Base-by-base conservation (phyloP, 345 rosid species). In the Populus ilicifolia region DNA sequence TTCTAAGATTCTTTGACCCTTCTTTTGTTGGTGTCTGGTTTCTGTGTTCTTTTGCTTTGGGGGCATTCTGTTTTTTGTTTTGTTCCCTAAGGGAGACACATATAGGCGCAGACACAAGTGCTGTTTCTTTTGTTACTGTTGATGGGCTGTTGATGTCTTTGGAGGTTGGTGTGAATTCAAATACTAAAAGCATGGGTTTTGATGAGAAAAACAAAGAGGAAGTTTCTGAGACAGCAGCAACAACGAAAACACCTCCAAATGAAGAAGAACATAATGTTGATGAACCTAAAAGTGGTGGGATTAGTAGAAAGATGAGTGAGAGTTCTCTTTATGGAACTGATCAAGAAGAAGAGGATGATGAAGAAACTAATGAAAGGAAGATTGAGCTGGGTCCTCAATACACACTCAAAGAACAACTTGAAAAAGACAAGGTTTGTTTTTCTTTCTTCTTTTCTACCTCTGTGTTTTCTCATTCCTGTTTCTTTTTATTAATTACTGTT, bases 301-400 rank as follows among this genome's bases (percentile, higher is more conserved):
- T 83, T 1, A 70, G 80, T 63, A 81, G 84, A 80, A 77, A 80
- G 23, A 72, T 69, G 77, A 87, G 88, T 59, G 89, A 87, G 76
- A 75, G 70, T 73, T 84, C 91, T 43, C 72, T 84, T 64, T 67
- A 68, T 71, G 84, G 78, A 44, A 81, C 92, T 38, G 92, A 74
- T 30, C 70, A 74, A 52, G 82, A 74, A 23, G 82, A 79, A 39
- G 82, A 89, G 56, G 90, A 90, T 17, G 93, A 90, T 54, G 91
- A 88, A 11, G 90, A 82, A 5, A 89, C 85, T 62, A 87, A 87
- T 17, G 90, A 82, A 4, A 84, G 86, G 76, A 84, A 83, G 84
- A 80, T 88, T 78, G 88, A 85, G 64, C 69, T 90, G 79, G 94
- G 94, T 39, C 94, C 94, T 78, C 90, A 88, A 77, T 88, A 33